These are phyloP conservation scores for Nepenthes gracilis DNA, from an alignment of 148 eudicot genomes.

Conservation along the genomic window DNA sequence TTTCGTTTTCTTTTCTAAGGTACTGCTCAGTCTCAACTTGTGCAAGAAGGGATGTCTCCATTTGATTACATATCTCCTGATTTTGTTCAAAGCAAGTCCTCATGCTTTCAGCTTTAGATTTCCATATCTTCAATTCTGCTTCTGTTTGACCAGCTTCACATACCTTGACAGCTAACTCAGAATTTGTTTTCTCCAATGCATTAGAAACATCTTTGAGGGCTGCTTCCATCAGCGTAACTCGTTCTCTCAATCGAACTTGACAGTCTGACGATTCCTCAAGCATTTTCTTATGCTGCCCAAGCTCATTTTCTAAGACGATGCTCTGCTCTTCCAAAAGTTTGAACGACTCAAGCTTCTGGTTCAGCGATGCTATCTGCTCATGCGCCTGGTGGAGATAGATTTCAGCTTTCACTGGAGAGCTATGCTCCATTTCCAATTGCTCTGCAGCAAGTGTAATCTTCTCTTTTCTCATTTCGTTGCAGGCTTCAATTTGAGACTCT, in stretches of 20 bases:
- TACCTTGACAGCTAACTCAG: conserved; percentile 24
- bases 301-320: conserved; percentile 23
- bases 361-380: conserved; percentile 24
- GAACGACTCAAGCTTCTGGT: conserved; percentile 25
- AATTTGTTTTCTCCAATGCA: conserved; percentile 30
- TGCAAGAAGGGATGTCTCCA: conserved; percentile 17
- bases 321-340: conserved; percentile 22
- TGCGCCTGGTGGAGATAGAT: conserved; percentile 17
- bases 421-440: conserved; percentile 15
- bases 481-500: conserved; percentile 13
- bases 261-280: conserved; percentile 33
- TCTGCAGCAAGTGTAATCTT: conserved; percentile 11
- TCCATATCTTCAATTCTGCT: conserved; percentile 32
- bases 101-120: conserved; percentile 31
- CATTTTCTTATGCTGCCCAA: conserved; percentile 23
- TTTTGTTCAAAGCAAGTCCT: conserved; percentile 27
- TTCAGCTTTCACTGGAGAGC: conserved; percentile 15
- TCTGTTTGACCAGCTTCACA: conserved; percentile 23
- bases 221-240: conserved; percentile 41
- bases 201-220: conserved; percentile 12
- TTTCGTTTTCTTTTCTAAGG: conserved; percentile 28
- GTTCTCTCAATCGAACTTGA: conserved; percentile 36
- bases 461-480: conserved; percentile 12
- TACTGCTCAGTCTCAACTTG: conserved; percentile 16
- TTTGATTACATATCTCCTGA: conserved; percentile 23